Conservation (phyloP, 2,329 filamentous ascomycete genomes). For the Apiospora marii region DNA sequence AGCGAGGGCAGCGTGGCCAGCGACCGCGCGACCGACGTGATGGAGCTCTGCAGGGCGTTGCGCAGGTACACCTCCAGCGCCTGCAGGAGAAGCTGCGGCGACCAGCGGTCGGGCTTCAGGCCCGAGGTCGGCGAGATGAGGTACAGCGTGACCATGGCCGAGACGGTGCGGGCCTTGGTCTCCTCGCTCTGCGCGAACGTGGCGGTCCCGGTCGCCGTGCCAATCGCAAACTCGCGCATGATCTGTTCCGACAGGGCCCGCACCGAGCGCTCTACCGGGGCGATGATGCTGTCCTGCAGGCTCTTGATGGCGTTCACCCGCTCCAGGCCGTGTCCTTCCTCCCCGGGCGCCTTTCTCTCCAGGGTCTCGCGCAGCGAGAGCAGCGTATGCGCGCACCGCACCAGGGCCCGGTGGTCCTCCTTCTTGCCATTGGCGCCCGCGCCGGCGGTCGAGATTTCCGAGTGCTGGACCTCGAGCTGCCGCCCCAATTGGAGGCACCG, state of each 20-base stretch:
- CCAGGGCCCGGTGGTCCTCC: conserved; percentile 79
- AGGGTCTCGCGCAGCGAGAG: conserved; percentile 79
- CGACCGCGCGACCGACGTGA: conserved; percentile 76
- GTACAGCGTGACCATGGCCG: conserved; percentile 80
- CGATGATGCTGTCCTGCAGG: conserved; percentile 73
- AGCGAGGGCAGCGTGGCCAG: conserved; percentile 82
- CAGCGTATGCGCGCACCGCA: conserved; percentile 83
- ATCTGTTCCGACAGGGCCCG: conserved; percentile 78
- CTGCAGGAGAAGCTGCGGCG: conserved; percentile 76
- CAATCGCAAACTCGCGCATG: conserved; percentile 84
- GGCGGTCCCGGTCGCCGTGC: conserved; percentile 54
- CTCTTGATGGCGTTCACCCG: conserved; percentile 75
- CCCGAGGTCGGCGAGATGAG: conserved; percentile 75
- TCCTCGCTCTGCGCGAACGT: conserved; percentile 76
- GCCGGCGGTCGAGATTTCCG: conserved; percentile 65
- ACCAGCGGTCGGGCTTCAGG: conserved; percentile 61
- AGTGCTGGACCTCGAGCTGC: conserved; percentile 86
- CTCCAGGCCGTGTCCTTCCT: conserved; percentile 80
- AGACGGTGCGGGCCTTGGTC: conserved; percentile 74
- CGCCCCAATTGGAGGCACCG: conserved; percentile 83
- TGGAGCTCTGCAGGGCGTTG: conserved; percentile 79
- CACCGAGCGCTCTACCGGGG: conserved; percentile 77
- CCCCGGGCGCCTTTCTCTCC: conserved; percentile 69
- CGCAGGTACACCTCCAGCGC: conserved; percentile 85
- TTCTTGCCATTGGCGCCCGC: conserved; percentile 52